phyloP scores from a whole-genome alignment of 2,329 filamentous ascomycete species.

The Cryphonectria nitschkei region DNA sequence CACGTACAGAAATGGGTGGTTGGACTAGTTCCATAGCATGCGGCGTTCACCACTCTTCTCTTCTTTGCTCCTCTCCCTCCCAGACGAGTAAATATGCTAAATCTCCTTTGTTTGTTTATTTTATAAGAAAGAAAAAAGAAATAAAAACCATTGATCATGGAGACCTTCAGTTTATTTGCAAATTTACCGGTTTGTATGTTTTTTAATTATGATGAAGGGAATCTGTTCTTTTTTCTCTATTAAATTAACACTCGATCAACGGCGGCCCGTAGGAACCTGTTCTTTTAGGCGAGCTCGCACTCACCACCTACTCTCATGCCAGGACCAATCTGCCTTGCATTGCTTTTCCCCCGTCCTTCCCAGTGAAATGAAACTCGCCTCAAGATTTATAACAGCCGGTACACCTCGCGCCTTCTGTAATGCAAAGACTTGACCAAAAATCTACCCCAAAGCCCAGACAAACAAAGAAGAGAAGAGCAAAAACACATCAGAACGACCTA shows the following conservation, averaged over 20 bases:
- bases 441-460: too few relatives aligned
- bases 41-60: too few relatives aligned
- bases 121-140: too few relatives aligned
- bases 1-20: too few relatives aligned
- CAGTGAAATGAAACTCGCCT: background rate
- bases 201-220: background rate
- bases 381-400: background rate
- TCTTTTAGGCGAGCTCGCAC: background rate
- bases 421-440: background rate
- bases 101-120: too few relatives aligned
- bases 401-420: background rate
- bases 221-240: background rate
- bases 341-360: background rate
- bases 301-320: background rate
- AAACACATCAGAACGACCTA: constrained; percentile 64
- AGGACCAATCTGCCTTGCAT: background rate
- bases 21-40: background rate
- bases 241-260: background rate
- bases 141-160: too few relatives aligned
- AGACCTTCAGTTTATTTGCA: background rate
- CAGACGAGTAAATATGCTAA: too few relatives aligned
- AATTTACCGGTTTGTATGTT: background rate
- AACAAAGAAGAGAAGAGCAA: background rate
- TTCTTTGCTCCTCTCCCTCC: too few relatives aligned
- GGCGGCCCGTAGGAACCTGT: background rate